Evolutionary conservation across 768 basidiomycete genomes (phyloP).

Genomic region (Tricholoma saponaceum): DNA sequence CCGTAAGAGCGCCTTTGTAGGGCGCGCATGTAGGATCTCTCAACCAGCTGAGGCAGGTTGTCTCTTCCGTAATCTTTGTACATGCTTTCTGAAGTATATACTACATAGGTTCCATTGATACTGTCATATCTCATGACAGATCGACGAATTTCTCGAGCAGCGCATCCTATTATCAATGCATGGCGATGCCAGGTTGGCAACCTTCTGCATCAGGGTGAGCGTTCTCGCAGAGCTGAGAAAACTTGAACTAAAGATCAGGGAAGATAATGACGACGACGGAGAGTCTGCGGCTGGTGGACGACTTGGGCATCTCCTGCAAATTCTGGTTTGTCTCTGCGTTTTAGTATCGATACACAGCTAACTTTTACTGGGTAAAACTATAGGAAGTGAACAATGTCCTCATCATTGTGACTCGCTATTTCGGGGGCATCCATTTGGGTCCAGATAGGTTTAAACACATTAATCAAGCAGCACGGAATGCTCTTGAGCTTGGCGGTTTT

Average conservation of each 20-base stretch:
- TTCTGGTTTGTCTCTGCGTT: constrained; percentile 49
- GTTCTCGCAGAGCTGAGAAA: neutral
- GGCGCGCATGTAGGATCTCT: constrained; percentile 76
- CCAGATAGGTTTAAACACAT: constrained; percentile 91
- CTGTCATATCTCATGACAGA: constrained; percentile 68
- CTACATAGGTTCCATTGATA: constrained; percentile 58
- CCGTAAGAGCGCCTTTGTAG: constrained; percentile 82
- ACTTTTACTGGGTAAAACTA: neutral
- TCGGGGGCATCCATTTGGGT: constrained; percentile 88
- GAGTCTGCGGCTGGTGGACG: constrained; percentile 92
- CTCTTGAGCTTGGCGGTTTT: constrained; percentile 85
- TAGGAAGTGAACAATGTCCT: constrained; percentile 82
- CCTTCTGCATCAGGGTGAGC: constrained; percentile 68
- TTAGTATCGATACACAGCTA: neutral
- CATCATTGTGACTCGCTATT: constrained; percentile 91
- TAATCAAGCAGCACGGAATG: constrained; percentile 91
- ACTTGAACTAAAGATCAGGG: neutral
- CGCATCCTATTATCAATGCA: constrained; percentile 79
- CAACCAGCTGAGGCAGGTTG: constrained; percentile 66
- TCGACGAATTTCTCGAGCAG: constrained; percentile 66
- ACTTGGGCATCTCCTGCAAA: constrained; percentile 86
- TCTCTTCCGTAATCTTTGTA: constrained; percentile 5
- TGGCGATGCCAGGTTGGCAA: constrained; percentile 72
- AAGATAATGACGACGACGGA: constrained; percentile 94
- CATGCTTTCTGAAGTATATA: constrained; percentile 6